Evolutionary conservation across 768 basidiomycete genomes (phyloP), one percentile per base, ranked within the genome.

Genomic region (Russula dissimulans): DNA sequence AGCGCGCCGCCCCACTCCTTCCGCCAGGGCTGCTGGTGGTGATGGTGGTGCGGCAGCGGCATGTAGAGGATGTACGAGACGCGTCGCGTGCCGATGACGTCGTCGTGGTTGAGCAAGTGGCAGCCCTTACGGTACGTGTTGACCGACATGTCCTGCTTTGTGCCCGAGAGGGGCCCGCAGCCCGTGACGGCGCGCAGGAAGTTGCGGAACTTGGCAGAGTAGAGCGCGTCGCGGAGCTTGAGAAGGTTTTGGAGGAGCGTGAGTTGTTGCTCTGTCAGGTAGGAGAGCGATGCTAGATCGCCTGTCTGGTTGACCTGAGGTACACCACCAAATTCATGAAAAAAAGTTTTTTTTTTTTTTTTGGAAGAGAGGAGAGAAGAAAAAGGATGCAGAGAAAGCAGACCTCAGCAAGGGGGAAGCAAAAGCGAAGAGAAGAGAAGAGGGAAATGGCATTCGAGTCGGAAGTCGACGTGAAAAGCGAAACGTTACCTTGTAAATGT

Each of bases 51-150:
- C 31, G 87, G 86, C 64, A 87, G 79, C 18, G 95, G 95, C 80
- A 97, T 89, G 75, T 98, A 98, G 51, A 97, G 85, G 74, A 98
- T 95, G 76, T 95, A 98, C 1, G 91, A 95, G 55, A 97, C 89
- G 44, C 92, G 83, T 29, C 95, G 87, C 8, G 92, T 83, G 62
- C 93, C 93, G 69, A 97, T 97, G 29, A 95, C 95, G 71, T 98
- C 95, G 84, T 98, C 95, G 77, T 98, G 95, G 72, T 95, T 91
- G 68, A 98, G 85, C 10, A 98, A 81, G 73, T 98, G 94, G 71
- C 87, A 97, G 47, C 93, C 91, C 62, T 86, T 83, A 18, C 85
- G 87, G 74, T 97, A 97, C 8, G 89, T 85, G 69, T 92, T 93
- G 61, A 95, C 87, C 45, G 91, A 91, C 84, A 95, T 94, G 76